These are phyloP conservation scores for Dentipellis fragilis DNA, from an alignment of 768 basidiomycete genomes.

Conservation along the genomic window DNA sequence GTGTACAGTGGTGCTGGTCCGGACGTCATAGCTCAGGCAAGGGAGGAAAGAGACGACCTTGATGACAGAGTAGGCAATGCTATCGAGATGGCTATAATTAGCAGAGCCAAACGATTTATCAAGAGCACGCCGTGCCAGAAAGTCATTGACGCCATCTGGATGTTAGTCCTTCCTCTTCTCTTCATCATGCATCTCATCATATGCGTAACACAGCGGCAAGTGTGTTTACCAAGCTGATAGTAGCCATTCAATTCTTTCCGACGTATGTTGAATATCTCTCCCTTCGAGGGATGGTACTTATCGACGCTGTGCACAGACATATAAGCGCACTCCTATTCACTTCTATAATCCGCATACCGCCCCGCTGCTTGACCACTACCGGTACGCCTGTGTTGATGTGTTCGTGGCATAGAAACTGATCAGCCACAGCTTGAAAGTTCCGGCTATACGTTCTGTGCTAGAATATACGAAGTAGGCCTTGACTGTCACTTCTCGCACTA, in stretches of 20 bases:
- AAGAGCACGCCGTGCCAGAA: conserved; percentile 84
- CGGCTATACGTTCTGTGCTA: conserved; percentile 80
- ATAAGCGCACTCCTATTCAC: conserved; percentile 85
- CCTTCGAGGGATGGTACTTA: not conserved
- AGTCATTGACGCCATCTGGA: conserved; percentile 79
- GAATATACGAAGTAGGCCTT: conserved; percentile 72
- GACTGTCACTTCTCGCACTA: not conserved
- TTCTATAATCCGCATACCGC: conserved; percentile 94
- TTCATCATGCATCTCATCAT: conserved; percentile 11
- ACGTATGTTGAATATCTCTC: conserved; percentile 37
- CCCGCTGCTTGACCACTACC: conserved; percentile 90
- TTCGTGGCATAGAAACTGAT: no score
- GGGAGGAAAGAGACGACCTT: conserved; percentile 58
- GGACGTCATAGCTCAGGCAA: conserved; percentile 44
- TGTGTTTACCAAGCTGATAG: conserved; percentile 89
- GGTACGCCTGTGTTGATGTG: conserved; percentile 30
- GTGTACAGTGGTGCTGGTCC: conserved; percentile 70
- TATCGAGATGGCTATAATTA: conserved; percentile 85
- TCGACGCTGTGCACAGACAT: conserved; percentile 45
- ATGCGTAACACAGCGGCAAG: conserved; percentile 47
- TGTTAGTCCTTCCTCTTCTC: conserved; percentile 29
- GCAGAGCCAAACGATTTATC: conserved; percentile 82
- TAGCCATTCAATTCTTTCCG: conserved; percentile 81
- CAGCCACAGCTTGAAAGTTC: conserved; percentile 70
- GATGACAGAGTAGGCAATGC: conserved; percentile 84